Evolutionary conservation across 345 rosid species (phyloP).

Genomic region (Hibiscus trionum): DNA sequence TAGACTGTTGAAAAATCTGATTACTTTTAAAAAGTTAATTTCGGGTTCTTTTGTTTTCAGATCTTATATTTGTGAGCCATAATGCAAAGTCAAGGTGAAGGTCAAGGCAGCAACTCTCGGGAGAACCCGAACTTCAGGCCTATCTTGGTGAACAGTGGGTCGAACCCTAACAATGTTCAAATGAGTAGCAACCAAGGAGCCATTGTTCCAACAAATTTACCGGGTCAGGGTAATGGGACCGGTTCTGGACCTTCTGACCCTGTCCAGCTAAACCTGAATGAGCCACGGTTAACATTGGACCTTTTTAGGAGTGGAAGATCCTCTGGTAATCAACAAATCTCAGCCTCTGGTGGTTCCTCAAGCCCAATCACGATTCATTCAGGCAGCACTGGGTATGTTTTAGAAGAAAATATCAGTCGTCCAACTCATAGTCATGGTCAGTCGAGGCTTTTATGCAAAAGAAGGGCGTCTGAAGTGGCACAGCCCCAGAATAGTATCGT

Average conservation of each 20-base stretch:
- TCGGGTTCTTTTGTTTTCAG: not conserved
- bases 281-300: not conserved
- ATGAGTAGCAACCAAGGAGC: not conserved
- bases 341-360: not conserved
- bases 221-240: not conserved
- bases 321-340: not conserved
- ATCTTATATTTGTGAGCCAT: not conserved
- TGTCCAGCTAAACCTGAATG: not conserved
- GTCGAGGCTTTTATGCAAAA: slow-evolving; percentile 9
- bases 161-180: not conserved
- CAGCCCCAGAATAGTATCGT: not conserved
- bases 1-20: no score
- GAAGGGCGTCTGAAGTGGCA: not conserved
- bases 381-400: not conserved
- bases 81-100: slow-evolving; percentile 16
- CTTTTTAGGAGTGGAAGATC: not conserved
- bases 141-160: not conserved
- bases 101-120: slow-evolving; percentile 4
- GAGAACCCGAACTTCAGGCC: not conserved
- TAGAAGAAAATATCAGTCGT: not conserved
- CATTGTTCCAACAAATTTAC: not conserved
- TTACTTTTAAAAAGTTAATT: not conserved
- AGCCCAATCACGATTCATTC: slow-evolving; percentile 6
- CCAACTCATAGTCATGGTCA: not conserved
- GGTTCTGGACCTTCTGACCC: not conserved